phyloP scores from a whole-genome alignment of 495 filamentous ascomycete genomes.

The Echria macrotheca region DNA sequence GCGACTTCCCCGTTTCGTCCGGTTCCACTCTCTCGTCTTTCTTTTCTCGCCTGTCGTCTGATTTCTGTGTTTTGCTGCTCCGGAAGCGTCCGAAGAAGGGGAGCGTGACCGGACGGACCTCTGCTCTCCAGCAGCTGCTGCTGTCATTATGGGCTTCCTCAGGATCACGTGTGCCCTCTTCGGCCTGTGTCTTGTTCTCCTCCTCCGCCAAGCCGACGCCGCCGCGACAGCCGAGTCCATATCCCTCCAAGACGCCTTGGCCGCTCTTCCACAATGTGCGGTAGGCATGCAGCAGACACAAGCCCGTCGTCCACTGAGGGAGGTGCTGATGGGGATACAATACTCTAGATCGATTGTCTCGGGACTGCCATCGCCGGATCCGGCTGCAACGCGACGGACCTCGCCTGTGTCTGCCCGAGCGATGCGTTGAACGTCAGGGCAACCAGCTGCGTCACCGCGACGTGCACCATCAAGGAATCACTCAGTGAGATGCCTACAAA shows the following conservation, averaged over 20 bases:
- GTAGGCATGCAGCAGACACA: background rate
- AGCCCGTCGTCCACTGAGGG: background rate
- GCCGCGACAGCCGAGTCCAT: background rate
- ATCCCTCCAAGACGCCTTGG: background rate
- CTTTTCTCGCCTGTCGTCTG: background rate
- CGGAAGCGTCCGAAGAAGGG: background rate
- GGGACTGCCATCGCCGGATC: slow-evolving; percentile 6
- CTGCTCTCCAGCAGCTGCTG: no score
- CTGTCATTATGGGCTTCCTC: slow-evolving; percentile 8
- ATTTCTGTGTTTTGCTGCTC: background rate
- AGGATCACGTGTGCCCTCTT: slow-evolving; percentile 1
- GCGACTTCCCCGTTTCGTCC: background rate
- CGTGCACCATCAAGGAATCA: slow-evolving; percentile 18
- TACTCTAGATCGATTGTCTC: slow-evolving; percentile 9
- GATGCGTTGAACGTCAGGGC: background rate
- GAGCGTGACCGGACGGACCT: background rate
- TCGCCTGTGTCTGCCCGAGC: slow-evolving; percentile 21
- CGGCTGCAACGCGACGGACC: slow-evolving; percentile 12
- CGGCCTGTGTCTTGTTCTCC: slow-evolving; percentile 8
- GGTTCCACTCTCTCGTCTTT: background rate
- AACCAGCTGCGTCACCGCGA: slow-evolving; percentile 9
- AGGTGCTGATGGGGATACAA: background rate
- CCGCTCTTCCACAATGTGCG: background rate
- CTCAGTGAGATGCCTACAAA: slow-evolving; percentile 12
- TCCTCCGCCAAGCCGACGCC: no score